Base-by-base conservation (phyloP, 148 eudicot species). In the Camellia lanceoleosa region DNA sequence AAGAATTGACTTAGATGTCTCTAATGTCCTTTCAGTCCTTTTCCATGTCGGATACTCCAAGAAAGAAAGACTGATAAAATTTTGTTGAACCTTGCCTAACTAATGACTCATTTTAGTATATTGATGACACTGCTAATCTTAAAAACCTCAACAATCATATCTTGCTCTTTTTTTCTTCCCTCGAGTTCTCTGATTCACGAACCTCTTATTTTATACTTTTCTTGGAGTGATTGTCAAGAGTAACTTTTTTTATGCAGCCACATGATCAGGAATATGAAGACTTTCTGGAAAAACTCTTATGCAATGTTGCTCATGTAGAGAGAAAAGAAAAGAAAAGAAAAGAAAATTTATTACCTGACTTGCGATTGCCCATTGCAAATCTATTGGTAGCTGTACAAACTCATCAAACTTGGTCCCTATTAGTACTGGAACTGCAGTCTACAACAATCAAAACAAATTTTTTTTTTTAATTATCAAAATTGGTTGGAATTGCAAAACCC, bases 391-490 rank as follows among this genome's bases (percentile, higher is more conserved):
- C 52, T 90, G 87, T 30, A 86, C 89, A 43, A 91, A 91, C 61
- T 91, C 95, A 55, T 91, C 93, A 62, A 91, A 91, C 80, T 91
- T 91, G 72, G 92, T 91, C 41, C 94, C 94, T 30, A 91, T 85
- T 74, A 91, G 76, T 19, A 91, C 78, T 6, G 92, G 92, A 83
- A 91, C 88, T 72, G 92, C 95, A 68, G 84, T 88, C 92, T 91
- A 80, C 78, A 81, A 64, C 16, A 60, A 59, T 16, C 14, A 68
- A n/a, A 60, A 15, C 3, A 3, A n/a, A 47, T 12, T 51, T 46
- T 41, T 42, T 42, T 30, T 30, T 30, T 30, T 30, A 30, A 1
- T 30, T 30, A 30, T 30, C 38, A 30, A 30, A 30, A 30, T 30
- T 30, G 38, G 38, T 30, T 30, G 38, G 38, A 30, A 30, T 30